Evolutionary conservation across 148 eudicot genomes (phyloP), one percentile per base, ranked within the genome.

Genomic region (Polygonum maritimum): DNA sequence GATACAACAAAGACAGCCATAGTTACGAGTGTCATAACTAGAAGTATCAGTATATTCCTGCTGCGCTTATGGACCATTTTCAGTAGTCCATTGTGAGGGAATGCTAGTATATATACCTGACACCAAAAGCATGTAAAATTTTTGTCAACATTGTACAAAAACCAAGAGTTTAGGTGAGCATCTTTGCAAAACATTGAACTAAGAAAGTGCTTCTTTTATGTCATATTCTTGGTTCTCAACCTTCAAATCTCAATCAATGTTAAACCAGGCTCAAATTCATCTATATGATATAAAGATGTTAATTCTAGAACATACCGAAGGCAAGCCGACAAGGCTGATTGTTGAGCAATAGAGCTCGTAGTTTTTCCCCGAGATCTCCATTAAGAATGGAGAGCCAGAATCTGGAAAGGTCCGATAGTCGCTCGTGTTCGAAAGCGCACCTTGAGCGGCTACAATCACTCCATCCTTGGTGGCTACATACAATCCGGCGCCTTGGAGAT

Each of bases 51-150:
- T 19, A 85, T 85, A 16, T 57, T 9, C 41, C 62, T 63, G 36
- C 78, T 57, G 19, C 82, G 71, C 14, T 75, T 72, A 39, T 84
- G 81, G 38, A 86, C 73, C 10, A 49, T 22, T 44, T 54, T 62
- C 16, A 75, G 69, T 5, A 80, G 13, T 77, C 74, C 81, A 13
- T 62, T 0, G 13, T 31, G 38, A 54, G 74, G 48, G 87, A 82
- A 57, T 35, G 85, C 87, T 84, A 88, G 74, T 47, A 62, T 87
- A 76, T 82, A 86, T 31, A 81, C 87, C 95, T 92, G 78, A 71
- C 11, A 60, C 52, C 54, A 45, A 26, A 76, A 19, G 26, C 48
- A 39, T 7, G 13, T 7, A 40, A n/a, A 16, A 0, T 16, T 38
- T 70, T 69, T 15, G 36, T 69, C 38, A 7, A 40, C 22, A 69